phyloP scores from a whole-genome alignment of 306 rosid genomes.

The Cicer pinnatifidum region DNA sequence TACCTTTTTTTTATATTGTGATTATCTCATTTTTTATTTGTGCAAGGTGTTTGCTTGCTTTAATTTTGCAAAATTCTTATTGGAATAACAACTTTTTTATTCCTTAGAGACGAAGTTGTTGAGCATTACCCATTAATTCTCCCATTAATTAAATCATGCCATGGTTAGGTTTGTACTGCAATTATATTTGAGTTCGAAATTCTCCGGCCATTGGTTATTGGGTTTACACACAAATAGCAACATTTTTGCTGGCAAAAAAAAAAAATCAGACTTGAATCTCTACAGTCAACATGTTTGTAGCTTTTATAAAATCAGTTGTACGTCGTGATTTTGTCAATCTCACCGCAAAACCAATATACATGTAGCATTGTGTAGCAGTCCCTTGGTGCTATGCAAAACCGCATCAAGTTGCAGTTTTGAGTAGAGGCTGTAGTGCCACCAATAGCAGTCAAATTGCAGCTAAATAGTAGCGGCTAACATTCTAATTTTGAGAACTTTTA shows the following conservation, averaged over 20 bases:
- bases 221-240: neutral
- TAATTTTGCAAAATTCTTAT: neutral
- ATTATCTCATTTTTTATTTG: slow-evolving; percentile 14
- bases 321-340: no score
- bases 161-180: neutral
- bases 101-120: neutral
- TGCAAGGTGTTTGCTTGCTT: slow-evolving; percentile 42
- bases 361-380: no score
- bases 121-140: neutral
- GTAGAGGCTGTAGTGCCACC: no score
- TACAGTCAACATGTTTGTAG: neutral
- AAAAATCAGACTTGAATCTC: neutral
- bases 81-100: neutral
- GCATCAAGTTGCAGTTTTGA: no score
- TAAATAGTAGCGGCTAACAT: no score
- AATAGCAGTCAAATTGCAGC: no score
- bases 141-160: slow-evolving; percentile 4
- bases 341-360: no score
- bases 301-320: no score
- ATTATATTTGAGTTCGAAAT: neutral
- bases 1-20: neutral
- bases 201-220: neutral
- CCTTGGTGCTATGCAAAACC: no score
- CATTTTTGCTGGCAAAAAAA: neutral
- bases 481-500: no score